Conservation (phyloP, 495 filamentous ascomycete species). For the Talaromyces adpressus region DNA sequence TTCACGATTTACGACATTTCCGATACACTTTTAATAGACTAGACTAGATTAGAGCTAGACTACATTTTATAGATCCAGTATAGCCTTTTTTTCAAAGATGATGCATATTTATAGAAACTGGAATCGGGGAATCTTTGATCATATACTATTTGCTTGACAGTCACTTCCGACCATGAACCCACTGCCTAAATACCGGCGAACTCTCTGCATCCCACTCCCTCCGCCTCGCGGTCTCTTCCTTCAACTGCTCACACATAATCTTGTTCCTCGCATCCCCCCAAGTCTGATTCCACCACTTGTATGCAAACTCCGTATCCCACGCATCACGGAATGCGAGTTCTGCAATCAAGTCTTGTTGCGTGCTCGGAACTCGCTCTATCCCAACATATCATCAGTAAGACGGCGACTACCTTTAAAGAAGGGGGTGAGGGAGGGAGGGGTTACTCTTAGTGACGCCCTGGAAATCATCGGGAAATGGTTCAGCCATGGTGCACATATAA, state of each 20-base stretch:
- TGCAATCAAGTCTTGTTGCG: background rate
- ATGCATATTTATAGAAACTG: background rate
- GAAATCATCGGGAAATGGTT: background rate
- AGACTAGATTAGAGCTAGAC: slow-evolving; percentile 4
- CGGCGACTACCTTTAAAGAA: background rate
- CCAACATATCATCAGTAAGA: background rate
- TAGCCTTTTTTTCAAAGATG: background rate
- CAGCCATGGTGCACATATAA: background rate
- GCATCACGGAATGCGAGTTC: background rate
- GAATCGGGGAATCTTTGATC: background rate
- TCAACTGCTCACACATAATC: background rate
- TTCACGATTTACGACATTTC: background rate
- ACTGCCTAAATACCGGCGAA: background rate
- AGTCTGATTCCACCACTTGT: background rate
- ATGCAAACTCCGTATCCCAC: background rate
- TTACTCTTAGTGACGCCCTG: background rate
- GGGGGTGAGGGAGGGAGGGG: background rate
- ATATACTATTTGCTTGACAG: background rate
- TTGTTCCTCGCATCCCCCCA: background rate
- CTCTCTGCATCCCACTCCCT: slow-evolving; percentile 1
- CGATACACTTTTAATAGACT: background rate
- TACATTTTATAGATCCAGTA: background rate
- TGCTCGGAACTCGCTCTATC: background rate
- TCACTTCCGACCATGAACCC: background rate
- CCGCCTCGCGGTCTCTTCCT: background rate